These are phyloP conservation scores for Psilocybe mexicana DNA, from an alignment of 1,284 basidiomycete species.

Conservation along the genomic window DNA sequence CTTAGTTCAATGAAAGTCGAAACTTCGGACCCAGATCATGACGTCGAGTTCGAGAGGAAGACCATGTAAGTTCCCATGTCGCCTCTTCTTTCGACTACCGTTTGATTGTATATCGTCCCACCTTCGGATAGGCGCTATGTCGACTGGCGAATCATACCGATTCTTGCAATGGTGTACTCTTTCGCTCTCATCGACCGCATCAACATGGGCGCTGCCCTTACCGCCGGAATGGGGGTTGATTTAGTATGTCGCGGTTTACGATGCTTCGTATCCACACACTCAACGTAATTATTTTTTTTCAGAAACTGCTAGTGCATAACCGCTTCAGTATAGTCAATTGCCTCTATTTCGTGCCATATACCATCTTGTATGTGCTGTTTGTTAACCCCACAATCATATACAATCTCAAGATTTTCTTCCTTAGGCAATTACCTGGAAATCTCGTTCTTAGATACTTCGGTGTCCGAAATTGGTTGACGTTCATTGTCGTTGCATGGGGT, in stretches of 20 bases:
- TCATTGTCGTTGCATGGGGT: conserved; percentile 40
- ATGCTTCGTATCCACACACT: background rate
- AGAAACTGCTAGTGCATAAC: conserved; percentile 22
- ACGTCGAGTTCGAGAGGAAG: conserved; percentile 31
- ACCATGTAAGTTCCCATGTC: conserved; percentile 33
- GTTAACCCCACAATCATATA: background rate
- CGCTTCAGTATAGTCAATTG: conserved; percentile 27
- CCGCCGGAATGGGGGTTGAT: conserved; percentile 44
- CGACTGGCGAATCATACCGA: conserved; percentile 43
- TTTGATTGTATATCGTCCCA: background rate
- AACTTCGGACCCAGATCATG: conserved; percentile 6
- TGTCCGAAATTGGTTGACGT: conserved; percentile 41
- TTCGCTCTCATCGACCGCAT: conserved; percentile 45
- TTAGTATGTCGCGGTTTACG: conserved; percentile 30
- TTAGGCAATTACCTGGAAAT: conserved; percentile 41
- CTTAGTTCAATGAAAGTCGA: conserved; percentile 13
- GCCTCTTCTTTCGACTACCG: background rate
- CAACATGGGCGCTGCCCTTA: conserved; percentile 44
- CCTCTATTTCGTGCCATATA: conserved; percentile 30
- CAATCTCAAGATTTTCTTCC: background rate
- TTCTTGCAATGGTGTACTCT: conserved; percentile 41
- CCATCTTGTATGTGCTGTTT: conserved; percentile 27
- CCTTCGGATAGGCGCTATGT: conserved; percentile 35
- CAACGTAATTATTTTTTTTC: background rate
- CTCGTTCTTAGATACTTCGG: conserved; percentile 38